These are phyloP conservation scores for Coemansia sp. DNA, from an alignment of 192 early-diverging fungal species.

Conservation along the genomic window DNA sequence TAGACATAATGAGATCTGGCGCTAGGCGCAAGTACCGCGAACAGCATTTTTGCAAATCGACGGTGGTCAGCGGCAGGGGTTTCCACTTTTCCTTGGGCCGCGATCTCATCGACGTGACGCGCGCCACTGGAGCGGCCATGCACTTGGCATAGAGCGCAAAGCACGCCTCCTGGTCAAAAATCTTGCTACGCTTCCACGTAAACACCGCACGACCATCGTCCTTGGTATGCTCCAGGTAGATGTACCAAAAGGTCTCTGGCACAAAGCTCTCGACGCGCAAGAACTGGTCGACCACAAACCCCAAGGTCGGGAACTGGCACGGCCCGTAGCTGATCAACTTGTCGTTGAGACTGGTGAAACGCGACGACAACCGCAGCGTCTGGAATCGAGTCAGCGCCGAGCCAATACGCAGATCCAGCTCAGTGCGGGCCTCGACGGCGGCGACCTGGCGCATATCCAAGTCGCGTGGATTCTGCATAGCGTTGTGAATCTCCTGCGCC, in stretches of 20 bases:
- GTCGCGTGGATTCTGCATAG: constrained; percentile 68
- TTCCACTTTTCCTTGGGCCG: constrained; percentile 82
- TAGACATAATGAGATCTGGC: constrained; percentile 76
- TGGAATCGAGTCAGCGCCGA: constrained; percentile 92
- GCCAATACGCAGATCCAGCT: constrained; percentile 91
- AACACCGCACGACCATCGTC: constrained; percentile 60
- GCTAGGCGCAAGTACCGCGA: constrained; percentile 68
- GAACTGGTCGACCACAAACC: constrained; percentile 91
- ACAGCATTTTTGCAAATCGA: constrained; percentile 88
- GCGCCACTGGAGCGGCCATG: constrained; percentile 57
- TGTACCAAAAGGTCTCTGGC: constrained; percentile 89
- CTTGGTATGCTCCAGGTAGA: constrained; percentile 62
- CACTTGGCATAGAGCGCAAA: constrained; percentile 76
- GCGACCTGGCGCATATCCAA: constrained; percentile 71
- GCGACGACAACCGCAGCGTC: constrained; percentile 63
- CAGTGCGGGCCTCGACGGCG: constrained; percentile 81
- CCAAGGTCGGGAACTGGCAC: constrained; percentile 96
- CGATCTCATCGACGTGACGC: constrained; percentile 58
- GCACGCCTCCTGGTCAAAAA: constrained; percentile 76
- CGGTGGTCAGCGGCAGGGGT: constrained; percentile 89
- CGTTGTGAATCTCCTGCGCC: constrained; percentile 70
- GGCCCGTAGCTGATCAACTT: constrained; percentile 84
- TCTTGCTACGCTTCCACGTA: constrained; percentile 66
- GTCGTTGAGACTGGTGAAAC: constrained; percentile 57
- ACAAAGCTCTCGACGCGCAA: constrained; percentile 73